A percentile compares a stretch with the other conserved stretches of the same genome.
phyloP scores from a whole-genome alignment of 2,329 filamentous ascomycete genomes.

The Epichloe gansuensis region DNA sequence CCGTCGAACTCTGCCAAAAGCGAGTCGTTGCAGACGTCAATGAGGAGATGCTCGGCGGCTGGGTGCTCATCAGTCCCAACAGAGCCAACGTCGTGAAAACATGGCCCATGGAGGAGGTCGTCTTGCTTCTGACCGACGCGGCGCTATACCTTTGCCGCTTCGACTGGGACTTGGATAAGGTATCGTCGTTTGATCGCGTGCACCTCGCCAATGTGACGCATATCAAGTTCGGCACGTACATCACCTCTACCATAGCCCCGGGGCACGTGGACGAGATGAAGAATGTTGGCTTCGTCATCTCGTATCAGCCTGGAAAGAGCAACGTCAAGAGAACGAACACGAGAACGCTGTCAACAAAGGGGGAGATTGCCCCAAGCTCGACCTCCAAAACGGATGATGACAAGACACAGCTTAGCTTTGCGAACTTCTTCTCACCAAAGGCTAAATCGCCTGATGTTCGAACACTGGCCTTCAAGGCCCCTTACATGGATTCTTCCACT shows the following conservation, averaged over 20 bases:
- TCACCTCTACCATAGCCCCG: constrained; percentile 73
- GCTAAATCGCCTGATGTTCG: constrained; percentile 21
- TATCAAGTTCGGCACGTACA: constrained; percentile 73
- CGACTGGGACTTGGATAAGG: constrained; percentile 91
- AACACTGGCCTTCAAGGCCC: constrained; percentile 42
- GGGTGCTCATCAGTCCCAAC: constrained; percentile 73
- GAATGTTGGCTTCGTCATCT: constrained; percentile 75
- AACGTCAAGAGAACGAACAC: constrained; percentile 76
- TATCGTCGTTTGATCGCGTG: constrained; percentile 80
- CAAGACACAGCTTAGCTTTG: constrained; percentile 22
- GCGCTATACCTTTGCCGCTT: constrained; percentile 84
- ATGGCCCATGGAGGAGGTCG: constrained; percentile 73
- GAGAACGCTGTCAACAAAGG: constrained; percentile 53
- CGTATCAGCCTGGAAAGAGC: constrained; percentile 58
- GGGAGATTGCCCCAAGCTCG: constrained; percentile 18
- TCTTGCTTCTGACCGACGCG: constrained; percentile 72
- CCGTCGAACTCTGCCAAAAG: constrained; percentile 77
- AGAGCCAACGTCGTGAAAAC: constrained; percentile 55
- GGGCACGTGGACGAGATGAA: constrained; percentile 62
- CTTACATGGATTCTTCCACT: constrained; percentile 40
- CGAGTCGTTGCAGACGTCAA: constrained; percentile 72
- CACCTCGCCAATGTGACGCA: constrained; percentile 59
- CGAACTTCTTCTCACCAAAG: constrained; percentile 29
- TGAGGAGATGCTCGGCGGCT: constrained; percentile 79
- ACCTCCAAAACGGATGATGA: constrained; percentile 11